Base-by-base conservation (phyloP, 345 rosid genomes). In the Iberis pinnata region DNA sequence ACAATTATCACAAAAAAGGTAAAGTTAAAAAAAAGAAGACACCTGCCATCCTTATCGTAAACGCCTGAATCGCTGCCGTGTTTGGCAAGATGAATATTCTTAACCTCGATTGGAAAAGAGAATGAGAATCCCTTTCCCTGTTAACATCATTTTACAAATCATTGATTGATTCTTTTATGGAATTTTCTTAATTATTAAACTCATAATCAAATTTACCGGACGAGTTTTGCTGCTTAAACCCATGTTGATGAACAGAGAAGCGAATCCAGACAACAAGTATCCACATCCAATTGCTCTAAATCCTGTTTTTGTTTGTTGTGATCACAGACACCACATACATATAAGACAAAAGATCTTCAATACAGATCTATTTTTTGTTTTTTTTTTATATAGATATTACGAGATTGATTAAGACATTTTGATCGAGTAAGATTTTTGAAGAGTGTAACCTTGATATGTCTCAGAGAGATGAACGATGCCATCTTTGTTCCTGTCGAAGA, bases 31-130 rank as follows among this genome's bases (percentile, higher is more conserved):
- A n/a, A n/a, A n/a, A n/a, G n/a, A 32, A 32, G 14, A 19, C 35
- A 67, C 95, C 97, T 74, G 75, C 97, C 97, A 66, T 89, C 70
- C 2, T 69, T 51, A 55, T 86, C 94, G 50, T 86, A 89, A 26
- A 77, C 90, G 11, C 82, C 97, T 4, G 95, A 71, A 43, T 86
- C 97, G 31, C 97, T 89, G 2, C 88, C 83, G 37, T 89, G 97
- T 64, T 86, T 89, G 38, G 70, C 78, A 61, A 35, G 73, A 0
- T 71, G 71, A 32, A 89, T 84, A 73, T 89, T 86, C 69, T 70
- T 65, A 32, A 89, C 36, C 75, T 78, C 94, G n/a, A 89, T 77
- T 0, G 97, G 97, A 44, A 89, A 79, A 6, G 66, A 42, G 0
- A 61, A 43, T 5, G 90, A 80, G 25, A 81, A 82, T 53, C 35